Percentiles rank a stretch among this genome's conserved stretches.
Evolutionary conservation across 169 alveolate genomes (phyloP).

Genomic region (Cryptosporidium baileyi): DNA sequence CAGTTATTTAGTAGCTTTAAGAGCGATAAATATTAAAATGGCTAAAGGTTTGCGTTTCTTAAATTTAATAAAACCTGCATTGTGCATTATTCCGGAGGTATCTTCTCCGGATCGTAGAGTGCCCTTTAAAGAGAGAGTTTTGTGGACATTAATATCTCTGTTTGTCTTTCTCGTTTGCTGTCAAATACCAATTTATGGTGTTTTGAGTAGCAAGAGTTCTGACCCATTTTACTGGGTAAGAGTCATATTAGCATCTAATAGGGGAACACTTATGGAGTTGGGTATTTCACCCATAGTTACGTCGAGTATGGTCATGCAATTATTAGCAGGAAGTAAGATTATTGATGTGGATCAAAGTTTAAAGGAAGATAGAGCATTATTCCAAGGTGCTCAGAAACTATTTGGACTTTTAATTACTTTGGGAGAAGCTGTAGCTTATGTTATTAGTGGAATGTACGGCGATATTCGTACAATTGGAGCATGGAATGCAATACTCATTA

Average conservation of each 20-base stretch:
- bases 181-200: slow-evolving; percentile 99
- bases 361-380: slow-evolving; percentile 97
- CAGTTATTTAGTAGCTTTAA: neutral
- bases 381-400: slow-evolving; percentile 95
- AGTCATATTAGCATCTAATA: slow-evolving; percentile 97
- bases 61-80: slow-evolving; percentile 94
- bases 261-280: slow-evolving; percentile 99
- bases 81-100: slow-evolving; percentile 97
- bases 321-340: slow-evolving; percentile 98
- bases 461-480: slow-evolving; percentile 95
- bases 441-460: slow-evolving; percentile 97
- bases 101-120: slow-evolving; percentile 94
- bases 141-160: slow-evolving; percentile 97
- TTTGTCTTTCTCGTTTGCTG: slow-evolving; percentile 96
- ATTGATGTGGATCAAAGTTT: slow-evolving; percentile 97
- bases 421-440: slow-evolving; percentile 99
- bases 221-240: slow-evolving; percentile 99
- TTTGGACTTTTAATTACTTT: slow-evolving; percentile 97
- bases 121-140: slow-evolving; percentile 93
- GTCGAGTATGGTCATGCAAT: slow-evolving; percentile 99
- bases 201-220: slow-evolving; percentile 91
- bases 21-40: neutral
- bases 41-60: slow-evolving; percentile 82
- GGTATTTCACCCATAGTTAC: slow-evolving; percentile 99
- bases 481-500: slow-evolving; percentile 94